A percentile compares a stretch with the other conserved stretches of the same genome.
Conservation (phyloP, 129 eudicot species). For the Chrysanthemum seticuspe region DNA sequence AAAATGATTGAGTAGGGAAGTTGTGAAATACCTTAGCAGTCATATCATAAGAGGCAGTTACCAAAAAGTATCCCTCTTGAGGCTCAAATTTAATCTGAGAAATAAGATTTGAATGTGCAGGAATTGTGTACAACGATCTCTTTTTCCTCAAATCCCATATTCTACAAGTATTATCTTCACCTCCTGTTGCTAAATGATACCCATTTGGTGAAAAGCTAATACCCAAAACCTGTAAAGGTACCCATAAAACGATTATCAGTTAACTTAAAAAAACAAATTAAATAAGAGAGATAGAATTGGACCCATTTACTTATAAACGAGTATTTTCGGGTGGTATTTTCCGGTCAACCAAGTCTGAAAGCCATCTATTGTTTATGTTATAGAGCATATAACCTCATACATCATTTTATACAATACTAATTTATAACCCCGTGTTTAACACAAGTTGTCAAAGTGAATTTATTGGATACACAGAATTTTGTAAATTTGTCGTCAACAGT, state of each 20-base stretch:
- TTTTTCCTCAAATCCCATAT: slow-evolving; percentile 97
- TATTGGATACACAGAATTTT: too few species aligned
- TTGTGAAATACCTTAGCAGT: slow-evolving; percentile 75
- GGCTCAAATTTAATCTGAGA: slow-evolving; percentile 98
- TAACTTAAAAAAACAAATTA: not conserved
- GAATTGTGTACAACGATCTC: slow-evolving; percentile 78
- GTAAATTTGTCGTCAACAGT: too few species aligned
- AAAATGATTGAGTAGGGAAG: too few species aligned
- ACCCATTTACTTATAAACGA: not conserved
- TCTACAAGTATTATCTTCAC: slow-evolving; percentile 96
- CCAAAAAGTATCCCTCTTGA: slow-evolving; percentile 95
- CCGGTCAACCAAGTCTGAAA: too few species aligned
- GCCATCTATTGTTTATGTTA: not conserved
- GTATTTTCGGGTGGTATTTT: too few species aligned
- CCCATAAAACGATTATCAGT: slow-evolving; percentile 5
- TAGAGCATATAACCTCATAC: not conserved
- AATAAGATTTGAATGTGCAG: slow-evolving; percentile 88
- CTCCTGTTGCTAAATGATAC: slow-evolving; percentile 90
- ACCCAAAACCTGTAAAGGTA: slow-evolving; percentile 58
- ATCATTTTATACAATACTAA: not conserved
- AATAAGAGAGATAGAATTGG: not conserved
- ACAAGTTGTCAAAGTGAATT: too few species aligned
- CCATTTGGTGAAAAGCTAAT: slow-evolving; percentile 93
- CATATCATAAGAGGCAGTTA: slow-evolving; percentile 91
- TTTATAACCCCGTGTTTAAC: not conserved